Base-by-base conservation (phyloP, 2,329 filamentous ascomycete genomes). In the Chrysosporium queenslandicum region DNA sequence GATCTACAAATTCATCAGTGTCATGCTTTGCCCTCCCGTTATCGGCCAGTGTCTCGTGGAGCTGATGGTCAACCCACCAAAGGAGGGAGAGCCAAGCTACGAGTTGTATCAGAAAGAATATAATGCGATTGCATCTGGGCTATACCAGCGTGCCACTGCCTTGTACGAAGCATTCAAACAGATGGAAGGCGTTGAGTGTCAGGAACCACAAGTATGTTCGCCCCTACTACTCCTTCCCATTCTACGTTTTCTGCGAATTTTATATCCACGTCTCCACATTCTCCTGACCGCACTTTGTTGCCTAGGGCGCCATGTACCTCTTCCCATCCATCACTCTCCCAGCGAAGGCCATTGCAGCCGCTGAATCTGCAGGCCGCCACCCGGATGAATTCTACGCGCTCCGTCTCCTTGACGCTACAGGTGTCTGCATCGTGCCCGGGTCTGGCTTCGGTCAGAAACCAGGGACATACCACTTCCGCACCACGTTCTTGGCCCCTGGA, bases 1-100 rank as follows among this genome's bases (percentile, higher is more conserved):
- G 75, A 90, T 98, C 70, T 97, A 97, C 82, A 98, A 98, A 76
- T 95, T 95, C 68, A 86, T 97, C 65, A 92, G 86, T 68, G 97
- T 98, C 74, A 91, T 87, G 74, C 83, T 98, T 60, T 98, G 92
- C 73, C 85, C 92, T 47, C 91, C 92, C 23, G 92, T 98, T 62
- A 80, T 95, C 60, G 91, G 90, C 55, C 92, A 98, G 77, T 97
- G 92, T 73, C 78, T 97, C 45, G 87, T 98, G 56, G 92, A 97
- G 75, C 75, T 95, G 68, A 96, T 97, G 91, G 89, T 96, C 64
- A 96, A 97, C 77, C 92, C 92, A 50, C 92, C 92, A 36, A 78
- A 79, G 64, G 71, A 82, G 61, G 91, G 92, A 54, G 85, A 94
- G 55, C 86, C 87, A 14, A 94, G 87, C 59, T 86, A 86, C 70